Evolutionary conservation across 2,329 filamentous ascomycete species (phyloP).

Genomic region (Ophiosphaerella herpotricha): DNA sequence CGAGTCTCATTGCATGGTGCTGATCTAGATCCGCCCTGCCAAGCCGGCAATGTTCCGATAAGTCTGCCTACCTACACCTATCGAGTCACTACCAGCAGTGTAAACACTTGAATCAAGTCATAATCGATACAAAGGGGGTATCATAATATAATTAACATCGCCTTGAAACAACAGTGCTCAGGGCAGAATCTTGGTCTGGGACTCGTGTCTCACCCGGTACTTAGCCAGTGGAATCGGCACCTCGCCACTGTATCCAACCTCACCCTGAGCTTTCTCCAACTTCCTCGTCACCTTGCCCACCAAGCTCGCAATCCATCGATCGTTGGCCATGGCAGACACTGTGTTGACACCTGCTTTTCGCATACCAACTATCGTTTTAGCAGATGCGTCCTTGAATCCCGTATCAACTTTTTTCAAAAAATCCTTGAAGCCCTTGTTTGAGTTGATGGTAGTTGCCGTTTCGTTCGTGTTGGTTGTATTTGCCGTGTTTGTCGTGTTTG

Average conservation of each 20-base stretch:
- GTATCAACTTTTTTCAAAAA: slow-evolving; percentile 30
- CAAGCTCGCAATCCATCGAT: slow-evolving; percentile 60
- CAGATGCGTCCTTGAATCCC: slow-evolving; percentile 38
- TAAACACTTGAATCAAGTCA: not conserved
- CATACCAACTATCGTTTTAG: slow-evolving; percentile 51
- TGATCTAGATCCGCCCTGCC: slow-evolving; percentile 1
- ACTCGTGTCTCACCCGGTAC: slow-evolving; percentile 44
- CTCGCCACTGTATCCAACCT: slow-evolving; percentile 56
- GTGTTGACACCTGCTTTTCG: slow-evolving; percentile 53
- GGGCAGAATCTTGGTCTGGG: slow-evolving; percentile 42
- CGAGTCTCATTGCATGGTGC: slow-evolving; percentile 4
- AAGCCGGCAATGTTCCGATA: slow-evolving; percentile 4
- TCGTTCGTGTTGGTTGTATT: slow-evolving; percentile 5
- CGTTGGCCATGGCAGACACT: slow-evolving; percentile 54
- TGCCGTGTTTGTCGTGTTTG: slow-evolving; percentile 3
- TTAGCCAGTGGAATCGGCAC: slow-evolving; percentile 51
- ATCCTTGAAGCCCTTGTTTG: slow-evolving; percentile 29
- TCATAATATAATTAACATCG: slow-evolving; percentile 6
- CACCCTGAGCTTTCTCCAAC: slow-evolving; percentile 55
- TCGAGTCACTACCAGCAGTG: not conserved
- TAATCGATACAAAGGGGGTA: slow-evolving; percentile 8
- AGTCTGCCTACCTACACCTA: not conserved
- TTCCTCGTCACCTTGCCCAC: slow-evolving; percentile 57
- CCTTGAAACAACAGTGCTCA: slow-evolving; percentile 10
- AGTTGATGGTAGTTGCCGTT: slow-evolving; percentile 8